Percentiles rank a stretch among this genome's conserved stretches.
phyloP scores from a whole-genome alignment of 208 protist genomes.

The Trypanosoma cruzi region DNA sequence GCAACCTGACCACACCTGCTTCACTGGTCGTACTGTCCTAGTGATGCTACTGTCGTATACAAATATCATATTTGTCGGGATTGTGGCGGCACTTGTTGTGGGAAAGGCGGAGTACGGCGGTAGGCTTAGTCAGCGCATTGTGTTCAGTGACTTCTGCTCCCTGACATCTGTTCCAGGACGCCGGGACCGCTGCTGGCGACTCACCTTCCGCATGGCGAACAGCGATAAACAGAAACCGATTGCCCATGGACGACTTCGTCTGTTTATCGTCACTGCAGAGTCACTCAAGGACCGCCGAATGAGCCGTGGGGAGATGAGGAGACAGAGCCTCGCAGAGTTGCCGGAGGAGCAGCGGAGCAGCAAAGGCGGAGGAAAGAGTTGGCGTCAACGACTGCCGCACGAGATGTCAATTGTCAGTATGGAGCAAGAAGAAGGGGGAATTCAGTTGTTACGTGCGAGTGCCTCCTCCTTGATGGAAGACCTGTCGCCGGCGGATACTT shows the following conservation, averaged over 20 bases:
- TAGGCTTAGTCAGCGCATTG: conserved; percentile 68
- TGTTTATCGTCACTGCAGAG: conserved; percentile 74
- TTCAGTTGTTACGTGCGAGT: background rate
- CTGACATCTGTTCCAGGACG: conserved; percentile 48
- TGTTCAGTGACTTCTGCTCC: conserved; percentile 84
- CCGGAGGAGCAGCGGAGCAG: background rate
- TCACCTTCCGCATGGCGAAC: conserved; percentile 83
- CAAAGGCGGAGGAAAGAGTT: background rate
- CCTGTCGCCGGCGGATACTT: too few relatives aligned
- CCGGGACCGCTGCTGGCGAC: conserved; percentile 41
- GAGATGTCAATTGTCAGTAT: too few relatives aligned
- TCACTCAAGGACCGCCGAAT: conserved; percentile 45
- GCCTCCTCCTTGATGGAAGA: background rate
- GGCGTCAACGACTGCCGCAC: background rate
- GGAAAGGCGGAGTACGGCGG: conserved; percentile 75
- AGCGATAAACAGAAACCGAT: conserved; percentile 61
- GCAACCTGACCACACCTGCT: conserved; percentile 62
- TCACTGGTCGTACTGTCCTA: conserved; percentile 63
- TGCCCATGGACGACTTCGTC: conserved; percentile 55
- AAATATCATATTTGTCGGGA: conserved; percentile 86
- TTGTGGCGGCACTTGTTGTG: conserved; percentile 85
- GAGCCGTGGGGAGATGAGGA: conserved; percentile 36
- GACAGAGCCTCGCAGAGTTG: background rate
- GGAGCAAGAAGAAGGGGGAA: too few relatives aligned
- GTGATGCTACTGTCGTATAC: conserved; percentile 80